Percentiles rank a stretch among this genome's conserved stretches.
These are phyloP conservation scores for Trichaptum fuscoviolaceum DNA, from an alignment of 768 basidiomycete genomes.

Conservation along the genomic window DNA sequence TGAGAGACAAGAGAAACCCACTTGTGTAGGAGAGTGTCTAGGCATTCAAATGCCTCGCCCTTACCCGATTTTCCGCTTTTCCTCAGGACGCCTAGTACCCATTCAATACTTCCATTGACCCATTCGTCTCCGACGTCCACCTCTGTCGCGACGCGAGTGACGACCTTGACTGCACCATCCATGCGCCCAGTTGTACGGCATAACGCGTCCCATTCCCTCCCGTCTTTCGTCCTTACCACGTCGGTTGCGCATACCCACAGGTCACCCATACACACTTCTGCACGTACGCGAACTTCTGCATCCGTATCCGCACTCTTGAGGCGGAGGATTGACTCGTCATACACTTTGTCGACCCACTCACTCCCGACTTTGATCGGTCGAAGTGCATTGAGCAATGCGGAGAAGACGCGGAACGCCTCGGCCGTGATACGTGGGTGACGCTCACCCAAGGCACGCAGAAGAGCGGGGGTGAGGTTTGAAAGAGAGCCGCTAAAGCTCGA, in stretches of 20 bases:
- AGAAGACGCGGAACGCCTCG: slow-evolving; percentile 84
- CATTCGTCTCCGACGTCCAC: slow-evolving; percentile 69
- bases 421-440: slow-evolving; percentile 86
- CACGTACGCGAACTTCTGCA: slow-evolving; percentile 79
- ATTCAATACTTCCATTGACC: slow-evolving; percentile 76
- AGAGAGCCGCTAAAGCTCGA: slow-evolving; percentile 55
- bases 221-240: slow-evolving; percentile 52
- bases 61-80: slow-evolving; percentile 79
- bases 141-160: slow-evolving; percentile 76
- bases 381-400: slow-evolving; percentile 70
- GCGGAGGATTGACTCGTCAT: slow-evolving; percentile 65
- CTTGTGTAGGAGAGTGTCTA: slow-evolving; percentile 71
- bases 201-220: slow-evolving; percentile 78
- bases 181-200: slow-evolving; percentile 66
- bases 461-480: slow-evolving; percentile 62
- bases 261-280: slow-evolving; percentile 80
- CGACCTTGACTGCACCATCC: slow-evolving; percentile 73
- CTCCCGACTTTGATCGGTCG: slow-evolving; percentile 54
- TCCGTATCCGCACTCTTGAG: slow-evolving; percentile 83
- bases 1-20: slow-evolving; percentile 22
- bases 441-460: slow-evolving; percentile 72
- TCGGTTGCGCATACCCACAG: slow-evolving; percentile 86
- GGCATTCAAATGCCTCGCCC: slow-evolving; percentile 69
- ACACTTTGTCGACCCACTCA: slow-evolving; percentile 70
- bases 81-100: slow-evolving; percentile 67